These are phyloP conservation scores for Serendipita sp. DNA, from an alignment of 768 basidiomycete species.

Conservation along the genomic window DNA sequence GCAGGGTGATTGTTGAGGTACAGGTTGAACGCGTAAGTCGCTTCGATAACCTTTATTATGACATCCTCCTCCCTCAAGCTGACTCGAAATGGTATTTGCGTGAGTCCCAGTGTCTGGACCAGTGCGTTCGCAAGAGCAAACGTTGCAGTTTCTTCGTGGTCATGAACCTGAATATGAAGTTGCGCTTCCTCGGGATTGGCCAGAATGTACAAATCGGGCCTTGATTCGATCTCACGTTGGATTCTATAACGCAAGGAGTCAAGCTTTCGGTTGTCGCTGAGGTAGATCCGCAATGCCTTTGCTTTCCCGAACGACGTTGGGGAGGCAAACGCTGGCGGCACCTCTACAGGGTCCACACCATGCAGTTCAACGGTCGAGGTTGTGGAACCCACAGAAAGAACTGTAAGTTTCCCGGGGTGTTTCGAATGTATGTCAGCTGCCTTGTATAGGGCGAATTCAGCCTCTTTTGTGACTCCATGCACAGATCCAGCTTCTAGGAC, in stretches of 20 bases:
- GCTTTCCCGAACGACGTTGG: constrained; percentile 22
- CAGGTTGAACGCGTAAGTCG: too few species aligned
- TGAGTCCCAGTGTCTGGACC: too few species aligned
- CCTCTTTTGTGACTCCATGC: constrained; percentile 49
- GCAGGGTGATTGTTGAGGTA: constrained; percentile 31
- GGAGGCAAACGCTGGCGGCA: constrained; percentile 27
- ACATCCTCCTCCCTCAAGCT: too few species aligned
- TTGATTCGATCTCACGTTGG: too few species aligned
- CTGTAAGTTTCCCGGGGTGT: constrained; percentile 41
- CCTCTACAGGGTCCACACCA: constrained; percentile 35
- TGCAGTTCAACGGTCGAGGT: constrained; percentile 28
- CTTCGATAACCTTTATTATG: too few species aligned
- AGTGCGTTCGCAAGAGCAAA: too few species aligned
- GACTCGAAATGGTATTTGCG: too few species aligned
- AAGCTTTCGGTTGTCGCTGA: constrained; percentile 24
- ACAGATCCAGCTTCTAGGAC: constrained; percentile 42
- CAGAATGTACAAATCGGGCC: too few species aligned
- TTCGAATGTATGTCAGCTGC: constrained; percentile 29
- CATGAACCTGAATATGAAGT: too few species aligned
- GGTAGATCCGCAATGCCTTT: constrained; percentile 37
- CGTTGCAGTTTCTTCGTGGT: too few species aligned
- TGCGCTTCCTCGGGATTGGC: too few species aligned
- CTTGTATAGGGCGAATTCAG: constrained; percentile 39
- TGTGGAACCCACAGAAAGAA: constrained; percentile 33
- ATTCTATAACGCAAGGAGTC: too few species aligned